Evolutionary conservation across 352 stramenopile genomes (phyloP).

Genomic region (Phytophthora foliorum): DNA sequence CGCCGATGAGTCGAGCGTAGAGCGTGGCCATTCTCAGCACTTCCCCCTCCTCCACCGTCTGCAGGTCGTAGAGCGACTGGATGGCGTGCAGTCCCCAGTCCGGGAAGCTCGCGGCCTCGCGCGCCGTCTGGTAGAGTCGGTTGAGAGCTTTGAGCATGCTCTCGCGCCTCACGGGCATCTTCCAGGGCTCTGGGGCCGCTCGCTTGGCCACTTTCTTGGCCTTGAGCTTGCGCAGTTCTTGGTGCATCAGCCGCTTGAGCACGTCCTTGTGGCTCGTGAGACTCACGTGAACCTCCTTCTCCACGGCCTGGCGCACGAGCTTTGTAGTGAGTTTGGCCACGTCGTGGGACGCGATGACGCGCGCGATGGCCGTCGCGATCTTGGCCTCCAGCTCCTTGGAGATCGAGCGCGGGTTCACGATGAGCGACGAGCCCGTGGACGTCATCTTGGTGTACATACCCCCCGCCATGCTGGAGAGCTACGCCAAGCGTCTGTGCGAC

Average conservation of each 20-base stretch:
- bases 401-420: constrained; percentile 81
- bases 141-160: constrained; percentile 53
- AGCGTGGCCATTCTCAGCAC: constrained; percentile 54
- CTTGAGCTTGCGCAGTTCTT: constrained; percentile 84
- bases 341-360: constrained; percentile 74
- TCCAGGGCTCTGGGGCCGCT: constrained; percentile 67
- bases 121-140: constrained; percentile 53
- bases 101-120: constrained; percentile 29
- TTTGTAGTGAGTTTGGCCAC: constrained; percentile 79
- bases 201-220: constrained; percentile 78
- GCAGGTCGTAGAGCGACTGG: constrained; percentile 73
- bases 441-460: constrained; percentile 89
- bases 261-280: constrained; percentile 90
- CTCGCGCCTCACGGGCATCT: constrained; percentile 53
- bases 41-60: constrained; percentile 60
- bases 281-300: constrained; percentile 89
- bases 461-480: constrained; percentile 42
- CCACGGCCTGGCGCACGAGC: constrained; percentile 83
- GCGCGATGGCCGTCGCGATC: constrained; percentile 76
- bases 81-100: constrained; percentile 64
- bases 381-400: constrained; percentile 86
- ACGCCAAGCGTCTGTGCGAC: background rate
- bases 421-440: constrained; percentile 70
- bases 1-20: constrained; percentile 66
- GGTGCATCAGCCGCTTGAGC: constrained; percentile 90